A percentile compares a stretch with the other conserved stretches of the same genome.
These are phyloP conservation scores for Candida glaebosa DNA, from an alignment of 805 yeast species.

Conservation along the genomic window DNA sequence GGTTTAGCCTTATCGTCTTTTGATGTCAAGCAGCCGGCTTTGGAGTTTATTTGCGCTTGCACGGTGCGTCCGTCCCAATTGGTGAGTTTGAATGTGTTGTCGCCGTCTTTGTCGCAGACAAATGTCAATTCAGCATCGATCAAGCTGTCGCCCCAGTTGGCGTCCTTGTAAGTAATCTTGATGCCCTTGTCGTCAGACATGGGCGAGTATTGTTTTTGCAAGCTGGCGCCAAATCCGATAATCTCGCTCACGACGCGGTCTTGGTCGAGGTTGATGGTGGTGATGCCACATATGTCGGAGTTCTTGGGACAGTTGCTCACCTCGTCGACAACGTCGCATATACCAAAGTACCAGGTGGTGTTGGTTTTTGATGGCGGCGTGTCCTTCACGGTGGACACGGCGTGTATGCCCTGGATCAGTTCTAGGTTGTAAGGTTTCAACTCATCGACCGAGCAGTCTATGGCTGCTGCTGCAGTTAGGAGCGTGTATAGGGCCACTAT, in stretches of 20 bases:
- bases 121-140: constrained; percentile 48
- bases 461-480: constrained; percentile 5
- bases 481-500: not conserved
- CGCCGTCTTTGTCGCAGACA: constrained; percentile 38
- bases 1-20: constrained; percentile 26
- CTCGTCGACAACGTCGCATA: constrained; percentile 55
- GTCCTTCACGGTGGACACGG: constrained; percentile 34
- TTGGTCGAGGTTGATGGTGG: constrained; percentile 51
- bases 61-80: constrained; percentile 37
- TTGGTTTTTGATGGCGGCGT: constrained; percentile 80
- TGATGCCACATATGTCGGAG: constrained; percentile 77
- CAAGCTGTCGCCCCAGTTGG: constrained; percentile 66
- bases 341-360: constrained; percentile 64
- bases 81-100: constrained; percentile 23
- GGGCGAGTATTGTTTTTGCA: constrained; percentile 26
- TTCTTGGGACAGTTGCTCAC: constrained; percentile 60
- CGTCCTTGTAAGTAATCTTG: constrained; percentile 44
- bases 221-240: constrained; percentile 50
- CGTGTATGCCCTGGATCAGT: constrained; percentile 47
- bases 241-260: constrained; percentile 52
- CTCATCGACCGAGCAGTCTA: constrained; percentile 35
- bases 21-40: constrained; percentile 38
- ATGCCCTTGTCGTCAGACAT: constrained; percentile 30
- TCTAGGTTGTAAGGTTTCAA: constrained; percentile 41
- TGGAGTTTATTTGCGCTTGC: constrained; percentile 26